Evolutionary conservation across 2,329 filamentous ascomycete species (phyloP).

Genomic region (Dryadomyces sulphureus): DNA sequence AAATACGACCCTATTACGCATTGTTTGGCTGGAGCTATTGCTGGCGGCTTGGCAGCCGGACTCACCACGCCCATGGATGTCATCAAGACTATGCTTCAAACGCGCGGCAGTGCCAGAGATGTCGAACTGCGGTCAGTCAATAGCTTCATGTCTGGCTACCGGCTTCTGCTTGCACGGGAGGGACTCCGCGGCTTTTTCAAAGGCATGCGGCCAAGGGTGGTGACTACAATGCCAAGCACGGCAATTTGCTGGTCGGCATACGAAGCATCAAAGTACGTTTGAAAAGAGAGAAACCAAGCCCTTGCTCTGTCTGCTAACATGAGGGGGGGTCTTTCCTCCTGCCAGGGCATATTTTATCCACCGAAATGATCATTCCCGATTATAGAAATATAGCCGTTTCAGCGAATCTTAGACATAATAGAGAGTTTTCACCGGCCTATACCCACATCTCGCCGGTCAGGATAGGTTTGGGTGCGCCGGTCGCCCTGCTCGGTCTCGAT

Average conservation of each 20-base stretch:
- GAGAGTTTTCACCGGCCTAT: neutral
- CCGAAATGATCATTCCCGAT: slow-evolving; percentile 7
- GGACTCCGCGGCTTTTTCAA: slow-evolving; percentile 84
- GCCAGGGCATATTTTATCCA: slow-evolving; percentile 43
- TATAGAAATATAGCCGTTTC: neutral
- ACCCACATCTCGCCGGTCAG: neutral
- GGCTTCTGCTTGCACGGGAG: slow-evolving; percentile 69
- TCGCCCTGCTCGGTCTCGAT: neutral
- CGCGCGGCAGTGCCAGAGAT: slow-evolving; percentile 67
- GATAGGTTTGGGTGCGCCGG: neutral
- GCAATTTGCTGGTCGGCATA: slow-evolving; percentile 95
- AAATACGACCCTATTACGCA: slow-evolving; percentile 88
- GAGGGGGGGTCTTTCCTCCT: neutral
- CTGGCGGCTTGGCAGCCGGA: slow-evolving; percentile 84
- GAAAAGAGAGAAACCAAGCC: neutral
- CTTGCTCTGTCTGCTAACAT: neutral
- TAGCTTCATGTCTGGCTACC: slow-evolving; percentile 64
- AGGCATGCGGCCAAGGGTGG: slow-evolving; percentile 75
- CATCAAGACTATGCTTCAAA: slow-evolving; percentile 95
- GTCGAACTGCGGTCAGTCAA: slow-evolving; percentile 72
- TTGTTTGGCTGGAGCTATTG: slow-evolving; percentile 80
- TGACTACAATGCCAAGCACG: slow-evolving; percentile 96
- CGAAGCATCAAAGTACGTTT: slow-evolving; percentile 50
- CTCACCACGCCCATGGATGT: slow-evolving; percentile 95
- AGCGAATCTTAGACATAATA: neutral